Evolutionary conservation across 2,329 filamentous ascomycete genomes (phyloP), one percentile per base, ranked within the genome.

Genomic region (Celoporthe dispersa): DNA sequence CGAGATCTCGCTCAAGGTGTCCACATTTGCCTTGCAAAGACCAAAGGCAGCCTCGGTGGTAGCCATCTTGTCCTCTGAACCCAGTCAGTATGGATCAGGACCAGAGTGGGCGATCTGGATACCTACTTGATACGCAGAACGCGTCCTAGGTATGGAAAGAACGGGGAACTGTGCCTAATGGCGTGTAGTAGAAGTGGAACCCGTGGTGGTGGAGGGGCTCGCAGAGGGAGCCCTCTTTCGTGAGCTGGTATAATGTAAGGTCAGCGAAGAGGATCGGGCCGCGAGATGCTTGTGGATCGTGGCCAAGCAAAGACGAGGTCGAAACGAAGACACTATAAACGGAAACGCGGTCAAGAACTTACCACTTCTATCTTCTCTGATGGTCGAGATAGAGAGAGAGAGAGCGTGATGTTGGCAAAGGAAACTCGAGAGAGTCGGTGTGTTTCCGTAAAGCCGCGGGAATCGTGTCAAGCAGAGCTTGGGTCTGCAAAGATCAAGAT

Each of bases 21-120:
- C 68, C 16, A 61, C 64, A 22, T 66, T 60, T 9, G 63, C 35
- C 33, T 70, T 65, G 61, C 25, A 25, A 1, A 71, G 68, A 22
- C 41, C 22, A 37, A 70, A 70, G 7, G 57, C 33, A 5, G 39
- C 31, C 2, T 44, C 28, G 28, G 12, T 68, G 28, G 35, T 22
- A 59, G 61, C n/a, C 68, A 67, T 67, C 1, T 19, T 68, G 63
- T 14, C 28, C 1, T 48, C 33, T 31, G 37, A 1, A 19, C 6
- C 22, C 2, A 11, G 19, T 69, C 16, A 69, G 41, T 63, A 57
- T 51, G 12, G 25, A 16, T 7, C 16, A 31, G 11, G 14, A 19
- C 14, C 12, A 31, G 53, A 33, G 28, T 53, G 25, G 53, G 8
- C 6, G 25, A 9, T 19, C n/a, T 37, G 14, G 16, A 22, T 33